Conservation (phyloP, 2,329 filamentous ascomycete species). For the Ustulina deusta region DNA sequence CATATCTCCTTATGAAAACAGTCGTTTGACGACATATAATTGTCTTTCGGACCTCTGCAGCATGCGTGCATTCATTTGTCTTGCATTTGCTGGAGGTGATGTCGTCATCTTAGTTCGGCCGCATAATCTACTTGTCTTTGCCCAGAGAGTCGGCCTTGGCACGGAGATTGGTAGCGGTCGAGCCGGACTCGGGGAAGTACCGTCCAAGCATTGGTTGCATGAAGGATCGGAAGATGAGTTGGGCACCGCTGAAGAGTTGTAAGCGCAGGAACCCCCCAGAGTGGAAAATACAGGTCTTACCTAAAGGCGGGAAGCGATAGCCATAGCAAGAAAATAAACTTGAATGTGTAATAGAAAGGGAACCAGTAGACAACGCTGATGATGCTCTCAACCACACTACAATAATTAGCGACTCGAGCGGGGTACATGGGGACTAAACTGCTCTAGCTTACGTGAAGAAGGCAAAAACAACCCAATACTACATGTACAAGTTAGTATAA, state of each 20-base stretch:
- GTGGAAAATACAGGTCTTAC: conserved; percentile 66
- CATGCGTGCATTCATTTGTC: conserved; percentile 41
- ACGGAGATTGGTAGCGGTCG: conserved; percentile 87
- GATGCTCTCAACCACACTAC: conserved; percentile 80
- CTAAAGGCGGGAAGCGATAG: conserved; percentile 93
- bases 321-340: conserved; percentile 98
- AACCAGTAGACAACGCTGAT: conserved; percentile 93
- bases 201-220: conserved; percentile 90
- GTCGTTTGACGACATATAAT: conserved; percentile 32
- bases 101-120: conserved; percentile 33
- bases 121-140: conserved; percentile 70
- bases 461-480: conserved; percentile 91
- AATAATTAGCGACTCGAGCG: conserved; percentile 32
- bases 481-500: conserved; percentile 48
- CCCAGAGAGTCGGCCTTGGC: conserved; percentile 84
- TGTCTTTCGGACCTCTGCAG: conserved; percentile 38
- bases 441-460: conserved; percentile 73
- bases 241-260: conserved; percentile 77
- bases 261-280: conserved; percentile 33
- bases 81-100: conserved; percentile 37
- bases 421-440: conserved; percentile 5
- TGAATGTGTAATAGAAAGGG: conserved; percentile 99
- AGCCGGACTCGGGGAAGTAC: conserved; percentile 80
- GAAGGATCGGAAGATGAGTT: conserved; percentile 97
- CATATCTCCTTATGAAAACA: conserved; percentile 30